phyloP scores from a whole-genome alignment of 2,329 filamentous ascomycete species.

The Celoporthe dispersa region DNA sequence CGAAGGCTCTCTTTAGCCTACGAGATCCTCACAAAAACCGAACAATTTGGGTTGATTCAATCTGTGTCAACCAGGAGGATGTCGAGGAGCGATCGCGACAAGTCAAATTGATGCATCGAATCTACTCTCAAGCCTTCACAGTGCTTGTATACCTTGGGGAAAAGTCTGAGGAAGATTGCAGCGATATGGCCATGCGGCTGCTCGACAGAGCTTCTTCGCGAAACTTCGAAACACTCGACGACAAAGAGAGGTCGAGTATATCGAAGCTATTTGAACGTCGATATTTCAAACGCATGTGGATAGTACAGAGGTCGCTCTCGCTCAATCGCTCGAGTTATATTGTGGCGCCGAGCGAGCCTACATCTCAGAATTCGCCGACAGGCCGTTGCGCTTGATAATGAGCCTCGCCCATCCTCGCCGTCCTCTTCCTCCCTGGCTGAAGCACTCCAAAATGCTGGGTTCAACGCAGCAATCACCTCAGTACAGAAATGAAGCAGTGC shows the following conservation, averaged over 20 bases:
- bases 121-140: neutral
- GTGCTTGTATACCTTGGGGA: neutral
- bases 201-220: neutral
- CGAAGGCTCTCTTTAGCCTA: neutral
- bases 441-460: neutral
- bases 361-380: neutral
- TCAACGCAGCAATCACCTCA: neutral
- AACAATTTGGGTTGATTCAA: neutral
- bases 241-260: neutral
- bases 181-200: neutral
- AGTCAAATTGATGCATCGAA: neutral
- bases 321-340: neutral
- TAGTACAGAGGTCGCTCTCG: neutral
- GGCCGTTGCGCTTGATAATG: neutral
- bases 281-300: neutral
- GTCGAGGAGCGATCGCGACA: neutral
- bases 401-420: neutral
- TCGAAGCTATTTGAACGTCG: neutral
- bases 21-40: neutral
- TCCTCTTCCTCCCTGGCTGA: neutral
- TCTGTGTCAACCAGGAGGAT: neutral
- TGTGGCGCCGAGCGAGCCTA: neutral
- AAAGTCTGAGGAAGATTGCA: neutral
- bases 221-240: neutral
- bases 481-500: neutral